Base-by-base conservation (phyloP, 2,329 filamentous ascomycete genomes). In the Biscogniauxia marginata region DNA sequence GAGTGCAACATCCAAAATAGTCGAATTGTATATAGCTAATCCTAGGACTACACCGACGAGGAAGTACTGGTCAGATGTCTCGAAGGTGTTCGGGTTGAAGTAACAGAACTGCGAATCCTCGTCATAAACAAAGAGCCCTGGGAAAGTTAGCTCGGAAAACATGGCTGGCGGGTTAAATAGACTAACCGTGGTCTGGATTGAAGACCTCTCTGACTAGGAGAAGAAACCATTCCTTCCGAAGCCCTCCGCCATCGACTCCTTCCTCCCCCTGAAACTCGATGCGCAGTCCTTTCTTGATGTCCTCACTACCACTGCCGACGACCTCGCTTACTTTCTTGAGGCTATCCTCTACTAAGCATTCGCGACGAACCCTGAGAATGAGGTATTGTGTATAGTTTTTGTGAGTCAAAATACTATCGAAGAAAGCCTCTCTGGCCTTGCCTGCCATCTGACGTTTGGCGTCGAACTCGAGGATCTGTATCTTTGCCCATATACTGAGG, bases 191-290 rank as follows among this genome's bases (percentile, higher is more conserved):
- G 63, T 93, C 86, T 3, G 91, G 91, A 66, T 96, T 92, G 73
- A 96, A 96, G 25, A 97, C 87, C 69, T 97, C 93, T 63, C 92
- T 82, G 49, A 95, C 87, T 20, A 97, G 81, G 56, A 96, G 82
- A 50, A 96, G 75, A 69, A 97, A 97, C 93, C 93, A 97, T 74
- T 97, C 93, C 72, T 97, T 97, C 55, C 91, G 85, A 54, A 96
- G 78, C 0, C 93, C 93, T 39, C 93, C 93, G 4, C 89, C 91
- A 75, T 97, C 93, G 50, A 96, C 86, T 4, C 93, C 93, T 73
- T 97, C 93, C 74, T 97, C 93, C 25, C 91, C 92, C 25, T 83
- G 80, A 64, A 97, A 97, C 57, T 89, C 86, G 57, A 97, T 95
- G 18, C 89, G 85, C 23, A 97, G 76, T 0, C 89, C 90, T 71